phyloP scores from a whole-genome alignment of 2,329 filamentous ascomycete species.

The Colletotrichum sp. region DNA sequence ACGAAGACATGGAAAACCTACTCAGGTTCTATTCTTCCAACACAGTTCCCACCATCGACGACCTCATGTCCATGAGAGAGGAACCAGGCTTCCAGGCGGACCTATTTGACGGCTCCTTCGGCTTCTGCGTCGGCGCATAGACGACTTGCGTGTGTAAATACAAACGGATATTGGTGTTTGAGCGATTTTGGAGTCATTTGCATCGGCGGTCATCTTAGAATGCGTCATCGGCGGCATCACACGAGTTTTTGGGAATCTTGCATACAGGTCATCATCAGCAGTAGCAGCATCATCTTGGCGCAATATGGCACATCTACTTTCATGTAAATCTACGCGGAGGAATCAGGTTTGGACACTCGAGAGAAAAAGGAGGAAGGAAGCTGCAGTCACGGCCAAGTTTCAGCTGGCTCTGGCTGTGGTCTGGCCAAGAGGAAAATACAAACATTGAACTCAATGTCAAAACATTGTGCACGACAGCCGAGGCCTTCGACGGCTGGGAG shows the following conservation, averaged over 20 bases:
- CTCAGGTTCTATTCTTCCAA: slow-evolving; percentile 72
- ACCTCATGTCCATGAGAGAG: slow-evolving; percentile 60
- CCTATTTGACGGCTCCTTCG: slow-evolving; percentile 64
- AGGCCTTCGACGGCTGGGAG: not conserved
- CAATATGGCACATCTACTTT: not conserved
- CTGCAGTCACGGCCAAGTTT: not conserved
- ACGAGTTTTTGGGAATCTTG: not conserved
- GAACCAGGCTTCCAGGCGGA: slow-evolving; percentile 51
- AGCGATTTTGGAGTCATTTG: slow-evolving; percentile 15
- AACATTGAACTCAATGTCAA: not conserved
- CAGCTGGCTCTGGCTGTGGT: not conserved
- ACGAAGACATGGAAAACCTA: slow-evolving; percentile 85
- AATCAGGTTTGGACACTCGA: not conserved
- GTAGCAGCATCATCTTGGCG: not conserved
- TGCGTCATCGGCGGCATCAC: not conserved
- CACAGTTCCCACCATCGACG: slow-evolving; percentile 60
- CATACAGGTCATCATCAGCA: not conserved
- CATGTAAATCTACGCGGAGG: not conserved
- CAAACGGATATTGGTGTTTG: slow-evolving; percentile 11
- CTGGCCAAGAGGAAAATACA: not conserved
- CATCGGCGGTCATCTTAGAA: not conserved
- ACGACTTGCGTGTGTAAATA: not conserved
- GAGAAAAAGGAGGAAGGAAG: not conserved
- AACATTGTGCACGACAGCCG: not conserved
- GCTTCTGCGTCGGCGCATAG: slow-evolving; percentile 56